Evolutionary conservation across 257 asterid genomes (phyloP).

Genomic region (Eucommia ulmoides): DNA sequence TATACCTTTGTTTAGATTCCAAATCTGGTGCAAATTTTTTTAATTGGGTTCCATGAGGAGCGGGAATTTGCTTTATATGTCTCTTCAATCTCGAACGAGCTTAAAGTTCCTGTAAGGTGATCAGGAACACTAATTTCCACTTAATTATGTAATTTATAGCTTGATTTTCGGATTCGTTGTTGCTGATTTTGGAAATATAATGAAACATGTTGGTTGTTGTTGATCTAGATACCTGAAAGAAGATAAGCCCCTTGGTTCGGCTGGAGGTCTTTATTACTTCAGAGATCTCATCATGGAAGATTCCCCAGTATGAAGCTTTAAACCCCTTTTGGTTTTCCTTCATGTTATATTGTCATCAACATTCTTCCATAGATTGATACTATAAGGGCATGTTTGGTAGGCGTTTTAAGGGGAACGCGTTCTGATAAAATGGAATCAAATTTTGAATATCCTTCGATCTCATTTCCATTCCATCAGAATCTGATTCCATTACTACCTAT

Average conservation of each 20-base stretch:
- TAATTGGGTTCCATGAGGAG: slow-evolving; percentile 72
- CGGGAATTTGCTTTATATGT: slow-evolving; percentile 49
- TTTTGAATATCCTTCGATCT: not conserved
- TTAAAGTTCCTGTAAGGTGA: slow-evolving; percentile 78
- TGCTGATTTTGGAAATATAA: no score
- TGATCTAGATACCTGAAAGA: slow-evolving; percentile 59
- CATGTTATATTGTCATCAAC: not conserved
- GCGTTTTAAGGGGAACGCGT: not conserved
- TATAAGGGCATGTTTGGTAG: no score
- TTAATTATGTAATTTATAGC: slow-evolving; percentile 1
- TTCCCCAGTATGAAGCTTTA: slow-evolving; percentile 48
- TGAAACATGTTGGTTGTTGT: slow-evolving; percentile 1
- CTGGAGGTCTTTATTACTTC: slow-evolving; percentile 71
- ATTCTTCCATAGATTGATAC: no score
- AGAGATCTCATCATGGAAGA: slow-evolving; percentile 80
- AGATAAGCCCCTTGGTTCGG: slow-evolving; percentile 87
- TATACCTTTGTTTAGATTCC: slow-evolving; percentile 39
- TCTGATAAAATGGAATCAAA: not conserved
- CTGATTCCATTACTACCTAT: no score
- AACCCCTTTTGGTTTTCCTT: not conserved
- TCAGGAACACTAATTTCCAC: slow-evolving; percentile 1
- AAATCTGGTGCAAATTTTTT: slow-evolving; percentile 55
- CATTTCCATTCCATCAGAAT: no score
- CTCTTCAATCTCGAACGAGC: slow-evolving; percentile 74
- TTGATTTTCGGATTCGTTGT: not conserved